phyloP scores from a whole-genome alignment of 768 basidiomycete genomes.

The Tephrocybe sp. region DNA sequence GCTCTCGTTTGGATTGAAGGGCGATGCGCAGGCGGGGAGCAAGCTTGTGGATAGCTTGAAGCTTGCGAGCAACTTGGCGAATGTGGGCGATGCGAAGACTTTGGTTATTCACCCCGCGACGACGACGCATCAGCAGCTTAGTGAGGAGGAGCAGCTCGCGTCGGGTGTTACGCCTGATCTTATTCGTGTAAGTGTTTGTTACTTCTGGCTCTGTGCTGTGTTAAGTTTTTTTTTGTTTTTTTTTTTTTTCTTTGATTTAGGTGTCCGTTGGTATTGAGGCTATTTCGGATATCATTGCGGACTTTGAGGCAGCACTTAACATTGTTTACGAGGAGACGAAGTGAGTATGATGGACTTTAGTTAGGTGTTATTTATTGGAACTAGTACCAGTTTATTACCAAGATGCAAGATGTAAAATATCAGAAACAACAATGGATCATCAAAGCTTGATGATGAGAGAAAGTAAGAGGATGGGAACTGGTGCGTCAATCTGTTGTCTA shows the following conservation, averaged over 20 bases:
- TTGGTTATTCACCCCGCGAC: constrained; percentile 77
- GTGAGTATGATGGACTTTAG: neutral
- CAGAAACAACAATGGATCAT: no score
- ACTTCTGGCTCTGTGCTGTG: neutral
- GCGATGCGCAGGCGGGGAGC: constrained; percentile 48
- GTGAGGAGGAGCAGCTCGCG: constrained; percentile 53
- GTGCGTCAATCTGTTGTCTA: no score
- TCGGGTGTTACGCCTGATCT: constrained; percentile 77
- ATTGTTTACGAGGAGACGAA: neutral
- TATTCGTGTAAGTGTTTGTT: constrained; percentile 51
- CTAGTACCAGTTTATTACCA: no score
- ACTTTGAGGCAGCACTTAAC: constrained; percentile 32
- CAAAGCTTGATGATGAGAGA: no score
- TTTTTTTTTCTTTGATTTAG: neutral
- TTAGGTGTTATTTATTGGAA: no score
- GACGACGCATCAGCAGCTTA: constrained; percentile 76
- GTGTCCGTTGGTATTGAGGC: constrained; percentile 40
- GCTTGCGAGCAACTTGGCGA: constrained; percentile 72
- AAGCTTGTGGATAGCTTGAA: constrained; percentile 67
- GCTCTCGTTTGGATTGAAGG: constrained; percentile 75
- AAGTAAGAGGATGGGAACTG: no score
- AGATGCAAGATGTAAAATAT: no score
- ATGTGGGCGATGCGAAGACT: constrained; percentile 76
- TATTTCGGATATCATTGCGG: constrained; percentile 39
- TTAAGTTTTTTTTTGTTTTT: neutral